A percentile compares a stretch with the other conserved stretches of the same genome.
Evolutionary conservation across 768 basidiomycete species (phyloP).

Genomic region (Candolleomyces aberdarensis): DNA sequence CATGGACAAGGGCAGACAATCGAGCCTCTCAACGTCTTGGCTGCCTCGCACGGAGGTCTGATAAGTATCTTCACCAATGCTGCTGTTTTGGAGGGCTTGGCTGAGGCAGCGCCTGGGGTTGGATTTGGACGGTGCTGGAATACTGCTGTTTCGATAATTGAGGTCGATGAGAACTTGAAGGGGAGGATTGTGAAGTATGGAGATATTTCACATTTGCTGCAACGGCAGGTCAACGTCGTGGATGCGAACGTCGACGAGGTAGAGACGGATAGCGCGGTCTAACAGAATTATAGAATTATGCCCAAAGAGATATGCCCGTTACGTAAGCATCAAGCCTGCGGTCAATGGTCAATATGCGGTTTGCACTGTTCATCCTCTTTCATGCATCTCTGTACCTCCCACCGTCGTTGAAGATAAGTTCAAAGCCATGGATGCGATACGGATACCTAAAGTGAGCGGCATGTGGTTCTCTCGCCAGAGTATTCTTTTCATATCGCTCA

Average conservation of each 20-base stretch:
- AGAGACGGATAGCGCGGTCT: not conserved
- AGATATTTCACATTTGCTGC: conserved; percentile 49
- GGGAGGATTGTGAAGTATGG: conserved; percentile 47
- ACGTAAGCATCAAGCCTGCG: no score
- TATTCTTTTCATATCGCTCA: conserved; percentile 22
- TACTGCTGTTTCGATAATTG: conserved; percentile 57
- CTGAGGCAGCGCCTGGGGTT: conserved; percentile 34
- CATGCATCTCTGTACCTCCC: not conserved
- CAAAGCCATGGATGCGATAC: conserved; percentile 5
- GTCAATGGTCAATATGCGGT: no score
- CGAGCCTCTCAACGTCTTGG: conserved; percentile 41
- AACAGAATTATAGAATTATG: no score
- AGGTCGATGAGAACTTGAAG: conserved; percentile 36
- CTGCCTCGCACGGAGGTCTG: conserved; percentile 65
- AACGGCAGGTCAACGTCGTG: conserved; percentile 21
- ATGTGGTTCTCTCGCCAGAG: not conserved
- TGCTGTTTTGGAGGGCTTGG: conserved; percentile 40
- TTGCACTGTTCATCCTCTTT: not conserved
- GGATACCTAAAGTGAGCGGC: conserved; percentile 3
- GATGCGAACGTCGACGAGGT: conserved; percentile 52
- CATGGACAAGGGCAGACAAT: conserved; percentile 7
- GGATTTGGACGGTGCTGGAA: conserved; percentile 42
- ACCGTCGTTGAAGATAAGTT: not conserved
- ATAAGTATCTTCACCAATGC: conserved; percentile 51
- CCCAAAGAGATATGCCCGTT: no score